Evolutionary conservation across 2,329 filamentous ascomycete genomes (phyloP), one percentile per base, ranked within the genome.

Genomic region (Claviceps capensis): DNA sequence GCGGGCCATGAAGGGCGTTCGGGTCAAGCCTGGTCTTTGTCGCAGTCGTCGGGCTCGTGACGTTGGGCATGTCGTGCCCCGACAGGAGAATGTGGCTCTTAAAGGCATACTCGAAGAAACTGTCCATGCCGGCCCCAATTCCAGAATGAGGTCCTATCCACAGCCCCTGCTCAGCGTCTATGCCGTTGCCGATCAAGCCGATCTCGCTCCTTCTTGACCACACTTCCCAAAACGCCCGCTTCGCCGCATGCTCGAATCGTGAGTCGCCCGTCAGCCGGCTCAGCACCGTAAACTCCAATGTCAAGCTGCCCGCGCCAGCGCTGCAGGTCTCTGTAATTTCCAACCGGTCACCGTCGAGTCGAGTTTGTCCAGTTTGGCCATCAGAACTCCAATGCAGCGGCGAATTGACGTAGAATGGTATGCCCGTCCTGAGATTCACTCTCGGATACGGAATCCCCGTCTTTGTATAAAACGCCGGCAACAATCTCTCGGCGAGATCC

Each of bases 311-410:
- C n/a, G 93, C 93, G 44, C 93, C 93, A 1, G 93, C 93, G 63
- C 88, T 95, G 69, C 93, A 98, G 0, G 89, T 98, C 69, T 97
- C 93, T 0, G 93, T 97, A 47, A 94, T 84, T 65, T 98, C 91
- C 67, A 8, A 36, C 61, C 50, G 60, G 19, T 26, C 42, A 42
- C 74, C 67, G 34, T 71, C 70, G 44, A 70, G 62, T 6, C 54
- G 57, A 34, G 71, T 70, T 42, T 70, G 62, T 5, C 55, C 58
- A 11, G 54, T 53, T n/a, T 58, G 59, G 14, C 56, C 58, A 17
- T 51, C 58, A 17, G 74, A 63, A 52, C 76, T 73, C 38, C 75
- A 73, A 58, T 93, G 85, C 23, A 93, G 69, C 0, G 88, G 88
- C 3, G 88, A 94, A 61, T 94, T 94, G 50, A 78, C 74, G 62